Percentiles rank a stretch among this genome's conserved stretches.
Evolutionary conservation across 768 basidiomycete species (phyloP).

Genomic region (Pulveroboletus sp.): DNA sequence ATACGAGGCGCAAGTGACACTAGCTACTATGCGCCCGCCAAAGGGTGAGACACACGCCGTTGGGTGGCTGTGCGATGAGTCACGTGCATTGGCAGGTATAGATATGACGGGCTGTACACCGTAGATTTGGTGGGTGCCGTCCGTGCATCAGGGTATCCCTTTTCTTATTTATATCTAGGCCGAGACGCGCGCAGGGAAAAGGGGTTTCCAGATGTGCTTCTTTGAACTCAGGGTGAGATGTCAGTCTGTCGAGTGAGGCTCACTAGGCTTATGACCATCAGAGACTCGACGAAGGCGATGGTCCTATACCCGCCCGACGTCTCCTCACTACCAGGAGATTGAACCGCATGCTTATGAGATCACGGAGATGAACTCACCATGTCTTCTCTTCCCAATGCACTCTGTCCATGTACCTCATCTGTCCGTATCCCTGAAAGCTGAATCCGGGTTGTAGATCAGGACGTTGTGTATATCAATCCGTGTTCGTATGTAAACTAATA

Average conservation of each 20-base stretch:
- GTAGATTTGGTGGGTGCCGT: constrained; percentile 20
- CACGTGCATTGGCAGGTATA: constrained; percentile 17
- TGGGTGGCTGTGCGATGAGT: background rate
- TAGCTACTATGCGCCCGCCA: constrained; percentile 16
- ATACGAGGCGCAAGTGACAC: constrained; percentile 27
- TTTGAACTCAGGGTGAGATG: constrained; percentile 25
- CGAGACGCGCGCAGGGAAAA: constrained; percentile 13
- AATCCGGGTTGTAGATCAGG: constrained; percentile 5
- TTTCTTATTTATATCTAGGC: constrained; percentile 17
- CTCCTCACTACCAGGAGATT: constrained; percentile 11
- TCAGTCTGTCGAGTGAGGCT: background rate
- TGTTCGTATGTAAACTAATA: constrained; percentile 9
- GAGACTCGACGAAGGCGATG: constrained; percentile 25
- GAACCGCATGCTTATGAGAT: constrained; percentile 6
- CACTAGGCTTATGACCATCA: constrained; percentile 2
- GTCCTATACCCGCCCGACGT: constrained; percentile 19
- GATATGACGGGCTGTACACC: constrained; percentile 31
- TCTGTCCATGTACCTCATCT: background rate
- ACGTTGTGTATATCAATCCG: constrained; percentile 14
- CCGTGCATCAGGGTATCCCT: background rate
- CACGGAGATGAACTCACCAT: background rate
- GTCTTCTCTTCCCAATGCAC: background rate
- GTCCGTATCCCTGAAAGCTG: background rate
- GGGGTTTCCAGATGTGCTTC: constrained; percentile 25
- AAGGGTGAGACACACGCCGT: constrained; percentile 17